Conservation (phyloP, 345 rosid genomes). For the Euphorbia tirucalli region DNA sequence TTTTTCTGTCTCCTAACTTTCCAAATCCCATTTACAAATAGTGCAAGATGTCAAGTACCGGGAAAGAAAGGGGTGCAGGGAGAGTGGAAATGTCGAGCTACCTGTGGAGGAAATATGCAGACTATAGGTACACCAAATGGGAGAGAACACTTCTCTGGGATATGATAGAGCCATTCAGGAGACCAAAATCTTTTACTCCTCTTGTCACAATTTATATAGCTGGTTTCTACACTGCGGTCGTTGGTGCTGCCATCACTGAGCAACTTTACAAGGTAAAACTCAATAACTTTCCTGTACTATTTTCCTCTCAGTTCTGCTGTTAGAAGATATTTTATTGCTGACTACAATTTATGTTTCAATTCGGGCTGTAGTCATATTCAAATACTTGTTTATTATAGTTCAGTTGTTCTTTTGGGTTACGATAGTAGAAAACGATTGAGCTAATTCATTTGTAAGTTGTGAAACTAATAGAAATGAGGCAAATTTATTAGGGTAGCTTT, state of each 20-base stretch:
- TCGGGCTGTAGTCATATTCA: not conserved
- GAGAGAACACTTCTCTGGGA: slow-evolving; percentile 79
- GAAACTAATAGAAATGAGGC: not conserved
- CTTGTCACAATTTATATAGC: slow-evolving; percentile 58
- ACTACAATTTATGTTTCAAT: not conserved
- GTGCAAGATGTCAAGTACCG: not conserved
- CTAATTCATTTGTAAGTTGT: not conserved
- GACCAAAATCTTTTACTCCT: slow-evolving; percentile 80
- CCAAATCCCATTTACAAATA: not conserved
- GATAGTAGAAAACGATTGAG: not conserved
- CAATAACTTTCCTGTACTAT: not conserved
- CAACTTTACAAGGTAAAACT: slow-evolving; percentile 70
- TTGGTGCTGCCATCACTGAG: slow-evolving; percentile 80
- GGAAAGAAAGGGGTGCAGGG: not conserved
- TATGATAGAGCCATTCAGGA: slow-evolving; percentile 76
- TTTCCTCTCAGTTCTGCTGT: not conserved
- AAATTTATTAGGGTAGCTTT: not conserved
- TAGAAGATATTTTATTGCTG: not conserved
- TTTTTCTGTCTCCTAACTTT: not conserved
- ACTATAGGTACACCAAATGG: slow-evolving; percentile 66
- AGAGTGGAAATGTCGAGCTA: slow-evolving; percentile 49
- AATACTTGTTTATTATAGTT: not conserved
- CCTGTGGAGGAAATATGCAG: slow-evolving; percentile 85
- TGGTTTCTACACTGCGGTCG: slow-evolving; percentile 90
- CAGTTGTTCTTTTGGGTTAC: not conserved